Evolutionary conservation across 1,284 basidiomycete species (phyloP).

Genomic region (Agroathelia rolfsii): DNA sequence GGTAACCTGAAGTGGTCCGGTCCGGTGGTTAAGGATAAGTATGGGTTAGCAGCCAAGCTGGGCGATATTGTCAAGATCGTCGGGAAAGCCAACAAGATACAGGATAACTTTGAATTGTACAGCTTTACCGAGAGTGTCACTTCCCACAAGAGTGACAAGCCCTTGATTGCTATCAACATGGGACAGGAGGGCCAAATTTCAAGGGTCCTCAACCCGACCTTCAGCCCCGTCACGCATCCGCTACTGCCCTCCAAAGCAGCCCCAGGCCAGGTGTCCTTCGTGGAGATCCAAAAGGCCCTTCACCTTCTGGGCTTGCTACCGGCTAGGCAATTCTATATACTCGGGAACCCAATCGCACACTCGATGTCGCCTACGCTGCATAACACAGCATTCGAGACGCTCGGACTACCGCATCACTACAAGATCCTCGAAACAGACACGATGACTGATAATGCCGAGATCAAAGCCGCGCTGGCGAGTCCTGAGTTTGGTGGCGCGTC

Average conservation of each 20-base stretch:
- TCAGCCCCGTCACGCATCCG: conserved; percentile 88
- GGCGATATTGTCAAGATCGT: conserved; percentile 94
- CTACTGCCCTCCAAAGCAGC: conserved; percentile 78
- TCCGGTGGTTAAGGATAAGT: conserved; percentile 57
- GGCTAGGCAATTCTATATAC: conserved; percentile 69
- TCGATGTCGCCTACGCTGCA: conserved; percentile 92
- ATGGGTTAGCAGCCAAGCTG: conserved; percentile 49
- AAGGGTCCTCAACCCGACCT: conserved; percentile 76
- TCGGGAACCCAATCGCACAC: conserved; percentile 82
- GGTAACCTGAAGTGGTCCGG: conserved; percentile 81
- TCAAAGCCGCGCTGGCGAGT: conserved; percentile 53
- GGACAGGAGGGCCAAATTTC: conserved; percentile 84
- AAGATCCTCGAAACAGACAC: conserved; percentile 65
- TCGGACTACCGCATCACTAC: conserved; percentile 82
- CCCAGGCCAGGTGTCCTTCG: conserved; percentile 87
- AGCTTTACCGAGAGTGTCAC: conserved; percentile 51
- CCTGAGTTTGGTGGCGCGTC: conserved; percentile 89
- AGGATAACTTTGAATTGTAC: conserved; percentile 78
- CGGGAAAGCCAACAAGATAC: conserved; percentile 65
- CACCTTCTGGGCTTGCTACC: conserved; percentile 76
- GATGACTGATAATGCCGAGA: conserved; percentile 57
- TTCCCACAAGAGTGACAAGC: conserved; percentile 44
- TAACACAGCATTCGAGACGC: conserved; percentile 75
- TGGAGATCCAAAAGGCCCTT: conserved; percentile 75
- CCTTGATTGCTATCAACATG: conserved; percentile 93